A percentile compares a stretch with the other conserved stretches of the same genome.
phyloP scores from a whole-genome alignment of 2,329 filamentous ascomycete genomes.

The Penicillium sp. region DNA sequence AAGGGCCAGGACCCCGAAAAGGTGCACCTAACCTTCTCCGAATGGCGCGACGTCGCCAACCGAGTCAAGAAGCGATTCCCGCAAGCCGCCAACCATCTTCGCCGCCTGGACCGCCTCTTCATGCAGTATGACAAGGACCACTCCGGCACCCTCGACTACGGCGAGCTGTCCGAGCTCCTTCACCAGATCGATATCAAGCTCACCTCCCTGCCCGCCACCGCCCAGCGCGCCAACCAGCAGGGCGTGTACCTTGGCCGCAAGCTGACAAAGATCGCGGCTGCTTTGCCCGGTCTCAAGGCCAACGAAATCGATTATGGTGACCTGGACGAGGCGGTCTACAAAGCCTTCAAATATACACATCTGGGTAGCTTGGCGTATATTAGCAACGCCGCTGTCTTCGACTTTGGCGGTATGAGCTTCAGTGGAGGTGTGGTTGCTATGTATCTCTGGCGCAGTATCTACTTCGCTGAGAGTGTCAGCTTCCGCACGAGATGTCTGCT shows the following conservation, averaged over 20 bases:
- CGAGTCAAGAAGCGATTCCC: slow-evolving; percentile 86
- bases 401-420: slow-evolving; percentile 73
- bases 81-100: slow-evolving; percentile 80
- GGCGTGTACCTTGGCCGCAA: slow-evolving; percentile 89
- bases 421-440: slow-evolving; percentile 85
- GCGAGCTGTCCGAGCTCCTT: slow-evolving; percentile 81
- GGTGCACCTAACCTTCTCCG: slow-evolving; percentile 77
- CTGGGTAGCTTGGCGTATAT: slow-evolving; percentile 90
- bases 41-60: slow-evolving; percentile 81
- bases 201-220: slow-evolving; percentile 88
- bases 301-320: slow-evolving; percentile 87
- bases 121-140: slow-evolving; percentile 88
- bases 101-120: slow-evolving; percentile 86
- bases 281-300: slow-evolving; percentile 66
- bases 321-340: slow-evolving; percentile 86
- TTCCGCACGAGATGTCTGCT: slow-evolving; percentile 80
- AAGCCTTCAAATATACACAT: slow-evolving; percentile 90
- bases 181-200: slow-evolving; percentile 91
- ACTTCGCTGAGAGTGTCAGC: slow-evolving; percentile 96
- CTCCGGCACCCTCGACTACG: slow-evolving; percentile 88
- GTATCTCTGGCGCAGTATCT: slow-evolving; percentile 92
- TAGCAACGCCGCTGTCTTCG: slow-evolving; percentile 93
- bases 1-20: slow-evolving; percentile 83
- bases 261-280: slow-evolving; percentile 82
- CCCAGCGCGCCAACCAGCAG: slow-evolving; percentile 94